Base-by-base conservation (phyloP, 495 filamentous ascomycete species). In the Collariella sp. region DNA sequence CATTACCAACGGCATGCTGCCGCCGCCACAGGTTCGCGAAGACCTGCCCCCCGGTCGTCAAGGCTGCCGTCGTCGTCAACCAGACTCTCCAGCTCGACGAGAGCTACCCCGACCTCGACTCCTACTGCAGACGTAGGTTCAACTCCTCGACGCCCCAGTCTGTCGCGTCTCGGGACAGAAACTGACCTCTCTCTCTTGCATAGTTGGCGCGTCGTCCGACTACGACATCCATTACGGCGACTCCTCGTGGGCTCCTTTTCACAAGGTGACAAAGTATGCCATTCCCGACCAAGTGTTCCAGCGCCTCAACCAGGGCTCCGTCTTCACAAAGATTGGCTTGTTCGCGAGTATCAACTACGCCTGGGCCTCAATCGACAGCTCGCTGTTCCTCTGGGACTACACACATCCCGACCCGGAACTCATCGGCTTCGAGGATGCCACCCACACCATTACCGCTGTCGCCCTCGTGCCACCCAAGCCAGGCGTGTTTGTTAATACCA, bases 321-420 rank as follows among this genome's bases (percentile, higher is more conserved):
- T 95, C 2, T 83, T 83, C 22, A 93, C 91, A 11, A 81, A 78
- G 63, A 94, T 97, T 84, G 93, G 93, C 19, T 70, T 97, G 36
- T 96, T 99, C 68, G 87, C 93, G 19, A 85, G 89, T 66, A 68
- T 99, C 59, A 88, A 88, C 54, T 91, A 96, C 71, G 91, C 91
- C 41, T 99, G 91, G 90, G 85, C 94, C 19, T 79, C 87, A 0
- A 95, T 99, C 63, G 93, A 99, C 71, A 95, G 93, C 69, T 84
- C 87, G 50, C 76, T 99, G 23, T 99, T 97, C 65, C 75, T 99
- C 12, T 99, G 93, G 93, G 93, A 99, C 69, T 99, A 96, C 64
- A 91, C 89, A 10, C 79, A 86, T 56, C 84, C 87, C 24, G 84
- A 89, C 62, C 86, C 91, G 20, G 86, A 93, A 61, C 69, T 95